These are phyloP conservation scores for Trichoderma harzianum DNA, from an alignment of 2,329 filamentous ascomycete species.

Conservation along the genomic window DNA sequence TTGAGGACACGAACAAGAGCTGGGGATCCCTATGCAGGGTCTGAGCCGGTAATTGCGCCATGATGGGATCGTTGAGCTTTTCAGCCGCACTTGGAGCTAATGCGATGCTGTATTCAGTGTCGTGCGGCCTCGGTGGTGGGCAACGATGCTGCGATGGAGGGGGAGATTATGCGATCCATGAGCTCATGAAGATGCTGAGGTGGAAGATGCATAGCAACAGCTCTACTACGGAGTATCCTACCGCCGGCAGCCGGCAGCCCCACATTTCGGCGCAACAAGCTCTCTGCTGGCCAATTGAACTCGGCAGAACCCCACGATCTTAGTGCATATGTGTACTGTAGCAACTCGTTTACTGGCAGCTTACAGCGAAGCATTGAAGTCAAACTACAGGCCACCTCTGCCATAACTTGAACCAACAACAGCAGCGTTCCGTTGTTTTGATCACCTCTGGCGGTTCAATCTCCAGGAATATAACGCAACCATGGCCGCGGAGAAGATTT, in stretches of 20 bases:
- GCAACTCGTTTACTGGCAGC: neutral
- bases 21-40: conserved; percentile 98
- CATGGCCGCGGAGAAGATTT: conserved; percentile 53
- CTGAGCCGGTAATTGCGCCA: conserved; percentile 85
- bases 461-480: conserved; percentile 1
- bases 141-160: conserved; percentile 3
- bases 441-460: neutral
- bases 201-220: neutral
- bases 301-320: conserved; percentile 8
- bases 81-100: neutral
- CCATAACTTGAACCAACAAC: neutral
- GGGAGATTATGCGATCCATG: neutral
- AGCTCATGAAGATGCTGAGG: neutral
- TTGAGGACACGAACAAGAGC: conserved; percentile 69
- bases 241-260: conserved; percentile 7
- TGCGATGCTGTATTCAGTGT: neutral
- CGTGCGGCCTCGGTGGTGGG: neutral
- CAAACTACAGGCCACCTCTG: conserved; percentile 23
- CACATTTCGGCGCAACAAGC: neutral
- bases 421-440: neutral
- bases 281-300: neutral
- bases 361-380: neutral
- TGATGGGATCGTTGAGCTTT: conserved; percentile 46
- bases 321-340: neutral
- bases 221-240: conserved; percentile 16